Evolutionary conservation across 805 yeast genomes (phyloP).

Genomic region (Yarrowia phangngaensis): DNA sequence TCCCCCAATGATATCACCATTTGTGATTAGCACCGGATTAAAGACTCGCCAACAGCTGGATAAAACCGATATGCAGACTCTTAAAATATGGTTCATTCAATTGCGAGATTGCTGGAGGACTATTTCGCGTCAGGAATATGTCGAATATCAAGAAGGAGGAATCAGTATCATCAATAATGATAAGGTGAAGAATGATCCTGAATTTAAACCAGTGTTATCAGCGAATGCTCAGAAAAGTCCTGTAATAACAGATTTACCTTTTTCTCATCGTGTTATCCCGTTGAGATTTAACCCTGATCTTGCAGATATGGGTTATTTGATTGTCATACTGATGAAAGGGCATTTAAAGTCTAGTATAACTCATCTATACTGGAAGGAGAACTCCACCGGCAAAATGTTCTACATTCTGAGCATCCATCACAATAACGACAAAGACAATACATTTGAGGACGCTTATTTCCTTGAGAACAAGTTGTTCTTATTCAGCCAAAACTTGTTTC

Average conservation of each 20-base stretch:
- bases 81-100: conserved; percentile 10
- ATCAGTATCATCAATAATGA: not conserved
- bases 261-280: not conserved
- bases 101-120: conserved; percentile 10
- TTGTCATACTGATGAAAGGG: conserved; percentile 1
- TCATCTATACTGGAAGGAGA: conserved; percentile 4
- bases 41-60: not conserved
- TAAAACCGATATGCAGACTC: conserved; percentile 7
- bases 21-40: not conserved
- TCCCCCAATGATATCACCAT: conserved; percentile 1
- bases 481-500: conserved; percentile 5
- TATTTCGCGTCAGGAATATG: conserved; percentile 6
- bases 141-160: conserved; percentile 20
- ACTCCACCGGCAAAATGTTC: not conserved
- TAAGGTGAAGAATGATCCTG: not conserved
- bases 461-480: conserved; percentile 12
- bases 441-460: conserved; percentile 11
- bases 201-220: too few species aligned
- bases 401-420: not conserved
- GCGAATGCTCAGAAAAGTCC: too few species aligned
- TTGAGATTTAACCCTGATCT: conserved; percentile 9
- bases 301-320: not conserved
- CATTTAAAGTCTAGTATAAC: not conserved
- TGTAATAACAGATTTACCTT: not conserved
- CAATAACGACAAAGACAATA: not conserved